Base-by-base conservation (phyloP, 768 basidiomycete species). In the Pulveroboletus sp. region DNA sequence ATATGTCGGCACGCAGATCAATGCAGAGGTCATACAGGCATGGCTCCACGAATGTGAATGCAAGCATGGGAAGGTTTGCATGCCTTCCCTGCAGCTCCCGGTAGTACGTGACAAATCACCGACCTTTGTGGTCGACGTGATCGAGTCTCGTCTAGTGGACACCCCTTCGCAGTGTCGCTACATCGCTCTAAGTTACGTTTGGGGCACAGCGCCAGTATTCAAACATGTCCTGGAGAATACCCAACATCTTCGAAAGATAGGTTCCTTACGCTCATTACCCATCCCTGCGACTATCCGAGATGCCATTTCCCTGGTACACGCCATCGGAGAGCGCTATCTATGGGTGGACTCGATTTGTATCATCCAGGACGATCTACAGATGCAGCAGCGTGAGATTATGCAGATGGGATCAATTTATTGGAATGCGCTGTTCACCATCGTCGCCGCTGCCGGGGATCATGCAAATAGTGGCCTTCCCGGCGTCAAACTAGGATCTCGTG, bases 281-380 rank as follows among this genome's bases (percentile, higher is more conserved):
- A 45, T 65, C 21, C 58, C 62, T 6, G 24, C 49, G 17, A 64
- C 62, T 4, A 61, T 64, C 20, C 41, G 45, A 34, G 65, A 64
- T 40, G 57, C 65, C 11, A 52, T 63, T 1, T 47, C 52, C 8
- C 40, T 67, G 10, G 50, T 54, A 9, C 50, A 31, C 9, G 39
- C 43, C 31, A 52, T 67, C 13, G 53, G 59, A 34, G 51, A 59
- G 36, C 55, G 54, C n/a, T 65, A 63, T 25, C 33, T 63, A 17
- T 63, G 64, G 62, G 54, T 65, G 4, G 64, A 63, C 20, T 48
- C 62, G 4, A 21, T 63, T 0, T 63, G 61, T 11, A 63, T 63
- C 32, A 46, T 52, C 29, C 62, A 61, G 37, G 23, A 63, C 16
- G 45, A 62, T 12, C 23, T 23, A 21, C 35, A 33, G 39, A 60